These are phyloP conservation scores for Emmonsiellopsis sp. DNA, from an alignment of 2,329 filamentous ascomycete species.

Conservation along the genomic window DNA sequence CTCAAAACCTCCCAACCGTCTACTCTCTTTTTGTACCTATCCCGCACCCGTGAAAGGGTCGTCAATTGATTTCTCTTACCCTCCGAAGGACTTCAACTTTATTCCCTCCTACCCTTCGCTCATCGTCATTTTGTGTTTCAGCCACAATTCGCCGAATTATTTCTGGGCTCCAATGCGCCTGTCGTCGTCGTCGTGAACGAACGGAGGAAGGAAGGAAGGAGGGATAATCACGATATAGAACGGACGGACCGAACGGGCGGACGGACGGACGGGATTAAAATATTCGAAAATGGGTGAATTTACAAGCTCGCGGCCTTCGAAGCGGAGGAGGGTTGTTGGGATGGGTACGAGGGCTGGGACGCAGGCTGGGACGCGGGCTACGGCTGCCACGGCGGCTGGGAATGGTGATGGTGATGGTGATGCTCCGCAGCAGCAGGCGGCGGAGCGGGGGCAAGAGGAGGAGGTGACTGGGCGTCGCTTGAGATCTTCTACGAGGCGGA, in stretches of 20 bases:
- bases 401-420: background rate
- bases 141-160: no score
- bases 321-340: constrained; percentile 27
- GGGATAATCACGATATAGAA: no score
- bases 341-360: background rate
- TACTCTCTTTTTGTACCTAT: background rate
- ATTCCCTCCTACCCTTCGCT: no score
- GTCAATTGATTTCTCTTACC: no score
- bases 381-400: constrained; percentile 16
- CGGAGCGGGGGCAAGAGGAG: background rate
- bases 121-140: no score
- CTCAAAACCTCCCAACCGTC: background rate
- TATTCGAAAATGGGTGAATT: background rate
- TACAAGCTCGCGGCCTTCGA: constrained; percentile 18
- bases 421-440: background rate
- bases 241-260: no score
- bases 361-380: constrained; percentile 26
- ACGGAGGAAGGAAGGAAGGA: no score
- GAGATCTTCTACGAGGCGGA: background rate
- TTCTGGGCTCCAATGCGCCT: no score
- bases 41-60: no score
- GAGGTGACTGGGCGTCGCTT: background rate
- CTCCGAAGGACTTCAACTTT: no score
- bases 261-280: no score
- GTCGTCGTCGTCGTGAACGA: no score